Conservation (phyloP, 2,329 filamentous ascomycete species). For the Hymenoscyphus salicellus region DNA sequence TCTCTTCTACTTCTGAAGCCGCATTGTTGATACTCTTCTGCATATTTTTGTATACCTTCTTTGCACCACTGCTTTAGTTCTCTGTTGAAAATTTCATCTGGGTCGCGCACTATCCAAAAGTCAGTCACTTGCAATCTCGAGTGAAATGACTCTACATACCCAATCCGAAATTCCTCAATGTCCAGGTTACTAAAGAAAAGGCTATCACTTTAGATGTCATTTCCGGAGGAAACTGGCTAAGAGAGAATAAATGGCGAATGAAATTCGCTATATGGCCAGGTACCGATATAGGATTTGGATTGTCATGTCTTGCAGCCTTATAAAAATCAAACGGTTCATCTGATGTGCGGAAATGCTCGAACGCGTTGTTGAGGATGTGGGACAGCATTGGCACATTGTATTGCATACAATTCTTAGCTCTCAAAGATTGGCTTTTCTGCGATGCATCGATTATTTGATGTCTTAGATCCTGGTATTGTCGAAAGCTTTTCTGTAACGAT, state of each 20-base stretch:
- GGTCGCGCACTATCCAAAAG: constrained; percentile 5
- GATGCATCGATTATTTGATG: constrained; percentile 16
- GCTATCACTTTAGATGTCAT: constrained; percentile 9
- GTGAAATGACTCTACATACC: constrained; percentile 1
- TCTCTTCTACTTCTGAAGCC: background rate
- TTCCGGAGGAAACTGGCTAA: constrained; percentile 3
- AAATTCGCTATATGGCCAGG: constrained; percentile 25
- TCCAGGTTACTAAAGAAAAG: constrained; percentile 7
- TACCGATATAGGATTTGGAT: constrained; percentile 20
- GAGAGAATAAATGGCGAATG: constrained; percentile 14
- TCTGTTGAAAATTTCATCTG: constrained; percentile 11
- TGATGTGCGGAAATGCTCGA: constrained; percentile 22
- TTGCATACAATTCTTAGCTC: constrained; percentile 16
- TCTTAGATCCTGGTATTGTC: constrained; percentile 18
- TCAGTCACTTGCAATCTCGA: background rate
- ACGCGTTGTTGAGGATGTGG: constrained; percentile 23
- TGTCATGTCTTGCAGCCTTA: constrained; percentile 20
- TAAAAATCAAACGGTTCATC: constrained; percentile 26
- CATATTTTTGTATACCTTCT: constrained; percentile 8
- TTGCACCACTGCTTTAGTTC: constrained; percentile 10
- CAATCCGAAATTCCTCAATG: constrained; percentile 12
- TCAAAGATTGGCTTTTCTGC: constrained; percentile 14
- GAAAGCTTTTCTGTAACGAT: constrained; percentile 13
- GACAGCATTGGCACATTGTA: constrained; percentile 23
- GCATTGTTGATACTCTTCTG: constrained; percentile 9